A percentile compares a stretch with the other conserved stretches of the same genome.
Evolutionary conservation across 306 rosid genomes (phyloP).

Genomic region (Vigna unguiculata): DNA sequence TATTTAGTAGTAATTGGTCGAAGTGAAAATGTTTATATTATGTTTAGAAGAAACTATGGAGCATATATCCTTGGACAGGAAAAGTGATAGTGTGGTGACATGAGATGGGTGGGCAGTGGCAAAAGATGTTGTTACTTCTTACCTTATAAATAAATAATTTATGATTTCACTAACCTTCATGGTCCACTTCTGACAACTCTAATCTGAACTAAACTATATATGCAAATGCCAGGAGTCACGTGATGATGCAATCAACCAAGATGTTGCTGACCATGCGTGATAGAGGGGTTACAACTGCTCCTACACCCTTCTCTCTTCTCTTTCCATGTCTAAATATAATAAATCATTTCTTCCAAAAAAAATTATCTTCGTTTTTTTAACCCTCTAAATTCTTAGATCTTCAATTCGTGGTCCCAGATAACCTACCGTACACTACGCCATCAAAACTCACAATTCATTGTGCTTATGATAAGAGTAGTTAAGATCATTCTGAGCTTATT

Average conservation of each 20-base stretch:
- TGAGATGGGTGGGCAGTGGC: background rate
- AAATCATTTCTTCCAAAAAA: too few relatives aligned
- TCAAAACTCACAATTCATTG: too few relatives aligned
- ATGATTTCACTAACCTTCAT: background rate
- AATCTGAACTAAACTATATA: slow-evolving; percentile 19
- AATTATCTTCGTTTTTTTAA: background rate
- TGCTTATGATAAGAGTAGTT: background rate
- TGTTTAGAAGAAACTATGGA: background rate
- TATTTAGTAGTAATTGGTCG: too few relatives aligned
- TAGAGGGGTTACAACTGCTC: slow-evolving; percentile 41
- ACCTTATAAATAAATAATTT: slow-evolving; percentile 6
- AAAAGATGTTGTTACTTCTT: background rate
- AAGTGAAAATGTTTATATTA: background rate
- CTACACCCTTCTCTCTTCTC: background rate
- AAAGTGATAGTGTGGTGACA: background rate
- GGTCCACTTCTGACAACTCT: background rate
- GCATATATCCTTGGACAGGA: background rate
- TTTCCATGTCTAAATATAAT: background rate
- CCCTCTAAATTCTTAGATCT: background rate
- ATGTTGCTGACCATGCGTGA: slow-evolving; percentile 8
- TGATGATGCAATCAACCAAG: slow-evolving; percentile 18
- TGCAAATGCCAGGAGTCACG: background rate
- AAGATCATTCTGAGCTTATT: too few relatives aligned
- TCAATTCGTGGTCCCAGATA: background rate
- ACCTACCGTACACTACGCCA: background rate